Base-by-base conservation (phyloP, 176 grass and related monocot genomes). In the Cocos nucifera region DNA sequence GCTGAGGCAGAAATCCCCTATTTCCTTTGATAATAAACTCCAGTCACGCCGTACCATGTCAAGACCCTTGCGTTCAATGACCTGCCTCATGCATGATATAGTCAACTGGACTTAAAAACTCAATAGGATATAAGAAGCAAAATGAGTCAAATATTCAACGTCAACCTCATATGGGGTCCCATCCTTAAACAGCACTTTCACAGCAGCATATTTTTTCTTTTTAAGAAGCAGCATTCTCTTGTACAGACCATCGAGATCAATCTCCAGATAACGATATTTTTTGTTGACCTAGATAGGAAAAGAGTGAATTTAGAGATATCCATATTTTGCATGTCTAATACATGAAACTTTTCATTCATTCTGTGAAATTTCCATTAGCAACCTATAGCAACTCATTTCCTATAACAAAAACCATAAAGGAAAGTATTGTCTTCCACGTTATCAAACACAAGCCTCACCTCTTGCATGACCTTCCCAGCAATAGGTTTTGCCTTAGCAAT, bases 151-250 rank as follows among this genome's bases (percentile, higher is more conserved):
- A 3, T 53, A 61, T 16, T 49, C 19, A 62, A 25, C 24, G 51
- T 72, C 24, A 44, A 90, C 87, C 80, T 89, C 85, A 64, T 69
- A 56, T 66, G 69, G 67, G 21, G 57, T 73, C 57, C 80, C 77
- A 84, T 83, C 74, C 30, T 73, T 73, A n/a, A 73, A 77, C 20
- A 82, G 60, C 71, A 98, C 71, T 78, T 98, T 98, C 69, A 92
- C 64, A 20, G 84, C 93, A 51, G 93, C 93, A 81, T 98, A 98
- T 77, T 98, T 98, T 52, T 98, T 98, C 78, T 98, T 98, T 83
- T 98, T 98, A 53, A 98, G 84, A 83, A 98, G 93, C 52, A 98
- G 62, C 79, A 98, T 85, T 89, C 87, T 83, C 78, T 98, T 92
- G 70, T 92, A 98, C 76, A 98, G 75, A 57, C 87, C 93, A 81